Base-by-base conservation (phyloP, 495 filamentous ascomycete genomes). In the Parmelia sp. region DNA sequence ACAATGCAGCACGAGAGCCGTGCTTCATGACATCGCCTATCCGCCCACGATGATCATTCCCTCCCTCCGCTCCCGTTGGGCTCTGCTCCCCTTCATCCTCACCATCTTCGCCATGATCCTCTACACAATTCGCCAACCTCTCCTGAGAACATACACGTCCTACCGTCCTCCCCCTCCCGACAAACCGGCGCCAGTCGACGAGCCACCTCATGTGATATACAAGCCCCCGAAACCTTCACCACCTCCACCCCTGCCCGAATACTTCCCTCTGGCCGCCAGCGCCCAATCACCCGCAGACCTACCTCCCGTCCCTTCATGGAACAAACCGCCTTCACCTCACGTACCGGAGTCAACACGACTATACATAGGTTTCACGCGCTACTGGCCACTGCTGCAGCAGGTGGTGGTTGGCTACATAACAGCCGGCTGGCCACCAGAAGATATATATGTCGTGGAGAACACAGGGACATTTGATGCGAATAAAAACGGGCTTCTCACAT, bases 391-490 rank as follows among this genome's bases (percentile, higher is more conserved):
- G 60, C 71, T 87, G 27, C 81, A 84, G 31, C 84, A 87, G 69
- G 73, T 79, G 4, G 82, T 86, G 0, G 78, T 85, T 23, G 77
- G 75, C 19, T 86, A 87, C 71, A 79, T 87, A 65, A 80, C 84
- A 2, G 79, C 83, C 0, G 85, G 84, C 36, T 86, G 84, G 84
- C 85, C 85, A 2, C 71, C 83, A 1, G 73, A 76, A 47, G 80
- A 86, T 67, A 86, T 88, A 60, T 83, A 81, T 60, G 78, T 87
- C 7, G 74, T 87, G 57, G 85, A 88, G 62, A 88, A 88, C 71
- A 87, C 83, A 7, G 85, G 85, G 4, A 80, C 80, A 29, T 83
- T 86, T 66, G 77, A 83, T 51, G 76, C 78, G 29, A 87, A 87
- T 64, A 72, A 74, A 44, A 73, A 75, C 10, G 81, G 82, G 4